Conservation (phyloP, 2,329 filamentous ascomycete species). For the Diplodia mutila region DNA sequence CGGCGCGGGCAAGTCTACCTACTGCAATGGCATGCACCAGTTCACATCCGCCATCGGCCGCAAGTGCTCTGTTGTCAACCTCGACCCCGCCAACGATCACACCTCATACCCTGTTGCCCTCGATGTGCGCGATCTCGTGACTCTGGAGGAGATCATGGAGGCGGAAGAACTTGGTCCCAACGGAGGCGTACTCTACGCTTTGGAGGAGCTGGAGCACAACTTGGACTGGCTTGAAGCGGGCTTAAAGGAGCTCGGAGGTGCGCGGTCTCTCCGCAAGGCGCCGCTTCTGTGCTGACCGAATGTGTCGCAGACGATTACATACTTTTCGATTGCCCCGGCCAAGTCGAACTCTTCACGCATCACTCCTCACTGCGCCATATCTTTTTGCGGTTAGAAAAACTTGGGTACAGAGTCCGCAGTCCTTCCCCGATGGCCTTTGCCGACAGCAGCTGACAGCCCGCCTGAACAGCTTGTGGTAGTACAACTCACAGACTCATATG, state of each 20-base stretch:
- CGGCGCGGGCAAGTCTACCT: slow-evolving; percentile 94
- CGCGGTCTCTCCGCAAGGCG: slow-evolving; percentile 30
- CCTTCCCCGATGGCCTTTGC: slow-evolving; percentile 26
- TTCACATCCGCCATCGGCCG: slow-evolving; percentile 95
- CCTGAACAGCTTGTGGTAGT: slow-evolving; percentile 78
- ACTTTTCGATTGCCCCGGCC: slow-evolving; percentile 93
- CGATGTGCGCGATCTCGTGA: slow-evolving; percentile 86
- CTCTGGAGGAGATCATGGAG: slow-evolving; percentile 92
- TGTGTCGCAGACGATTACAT: slow-evolving; percentile 76
- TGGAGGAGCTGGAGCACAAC: slow-evolving; percentile 94
- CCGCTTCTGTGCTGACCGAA: slow-evolving; percentile 12
- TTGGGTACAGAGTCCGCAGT: slow-evolving; percentile 80
- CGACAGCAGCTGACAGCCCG: slow-evolving; percentile 34
- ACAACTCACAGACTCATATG: slow-evolving; percentile 92
- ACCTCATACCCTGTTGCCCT: slow-evolving; percentile 87
- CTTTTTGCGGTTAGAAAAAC: slow-evolving; percentile 85
- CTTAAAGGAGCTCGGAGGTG: slow-evolving; percentile 72
- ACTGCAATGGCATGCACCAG: slow-evolving; percentile 99
- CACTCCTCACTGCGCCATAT: slow-evolving; percentile 91
- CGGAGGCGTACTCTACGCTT: slow-evolving; percentile 86
- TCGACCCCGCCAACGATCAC: slow-evolving; percentile 94
- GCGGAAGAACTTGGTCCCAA: slow-evolving; percentile 91
- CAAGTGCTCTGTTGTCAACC: slow-evolving; percentile 92
- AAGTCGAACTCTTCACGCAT: slow-evolving; percentile 96
- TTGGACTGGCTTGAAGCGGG: slow-evolving; percentile 88